Conservation (phyloP, 805 yeast genomes). For the Suhomyces pyralidae region DNA sequence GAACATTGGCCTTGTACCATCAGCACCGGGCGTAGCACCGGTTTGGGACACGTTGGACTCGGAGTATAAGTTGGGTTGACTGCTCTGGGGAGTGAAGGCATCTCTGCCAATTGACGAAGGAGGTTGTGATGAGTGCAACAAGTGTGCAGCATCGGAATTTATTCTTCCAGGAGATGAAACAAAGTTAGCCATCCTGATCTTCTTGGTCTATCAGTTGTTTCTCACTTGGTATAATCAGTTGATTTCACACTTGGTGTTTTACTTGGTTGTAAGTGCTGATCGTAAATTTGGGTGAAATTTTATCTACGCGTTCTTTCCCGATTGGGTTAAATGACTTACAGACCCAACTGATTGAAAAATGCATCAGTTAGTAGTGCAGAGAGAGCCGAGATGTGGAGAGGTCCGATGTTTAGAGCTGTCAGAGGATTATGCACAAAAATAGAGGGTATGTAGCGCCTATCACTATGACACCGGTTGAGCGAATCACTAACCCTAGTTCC, state of each 20-base stretch:
- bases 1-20: not conserved
- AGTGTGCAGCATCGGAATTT: conserved; percentile 43
- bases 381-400: not conserved
- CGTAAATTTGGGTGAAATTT: not conserved
- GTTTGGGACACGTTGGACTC: conserved; percentile 19
- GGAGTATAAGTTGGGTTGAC: conserved; percentile 26
- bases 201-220: not conserved
- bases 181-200: conserved; percentile 33
- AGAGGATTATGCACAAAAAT: not conserved
- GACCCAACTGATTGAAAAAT: not conserved
- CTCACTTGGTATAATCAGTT: not conserved
- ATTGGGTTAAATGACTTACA: not conserved
- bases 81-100: conserved; percentile 29
- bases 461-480: no score
- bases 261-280: not conserved
- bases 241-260: not conserved
- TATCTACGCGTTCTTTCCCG: not conserved
- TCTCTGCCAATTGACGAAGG: conserved; percentile 42
- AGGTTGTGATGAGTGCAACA: conserved; percentile 40
- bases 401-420: not conserved
- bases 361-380: not conserved
- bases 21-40: conserved; percentile 8
- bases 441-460: not conserved
- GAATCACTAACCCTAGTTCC: conserved; percentile 10
- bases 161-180: conserved; percentile 44